Evolutionary conservation across 257 asterid genomes (phyloP), one percentile per base, ranked within the genome.

Genomic region (Paraleonurus japonicus): DNA sequence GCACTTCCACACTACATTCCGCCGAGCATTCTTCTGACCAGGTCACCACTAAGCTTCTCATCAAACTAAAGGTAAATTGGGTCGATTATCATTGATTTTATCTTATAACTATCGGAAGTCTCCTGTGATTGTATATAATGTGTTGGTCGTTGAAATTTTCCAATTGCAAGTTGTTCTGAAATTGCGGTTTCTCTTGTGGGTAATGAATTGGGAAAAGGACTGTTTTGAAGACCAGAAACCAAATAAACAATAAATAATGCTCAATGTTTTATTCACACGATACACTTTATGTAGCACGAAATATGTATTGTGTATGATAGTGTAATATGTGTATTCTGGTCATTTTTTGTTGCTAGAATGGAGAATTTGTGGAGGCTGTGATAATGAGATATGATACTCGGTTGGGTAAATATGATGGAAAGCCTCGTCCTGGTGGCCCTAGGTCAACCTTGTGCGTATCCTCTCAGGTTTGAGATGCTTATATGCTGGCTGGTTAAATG

Each of bases 391-490:
- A 95, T 59, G 99, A 95, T 80, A 22, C 95, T 0, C 83, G 97
- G 33, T 73, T 95, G 83, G 99, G 99, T 53, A 85, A 67, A 75
- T 85, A 78, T 61, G 86, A 82, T 39, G 99, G 96, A 58, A 88
- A 95, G 81, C 96, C 96, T 82, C 98, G 99, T 71, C 84, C 93
- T 19, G 99, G 99, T 7, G 99, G 99, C 65, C 82, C 71, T 22
- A 88, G 99, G 79, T 89, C 99, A 67, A 95, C 99, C 50, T 82
- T 95, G 87, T 95, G 99, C 75, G 61, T 95, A 75, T 95, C 98
- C 45, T 95, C 99, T 35, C 97, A 95, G 99, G 98, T 90, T 51
- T 43, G 60, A 53, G 66, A 67, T 66, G 68, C 37, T 54, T 37
- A 30, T 65, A 20, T 62, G 20, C 9, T 35, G 53, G 39, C n/a